Conservation (phyloP, 345 rosid genomes). For the Psidium guajava region DNA sequence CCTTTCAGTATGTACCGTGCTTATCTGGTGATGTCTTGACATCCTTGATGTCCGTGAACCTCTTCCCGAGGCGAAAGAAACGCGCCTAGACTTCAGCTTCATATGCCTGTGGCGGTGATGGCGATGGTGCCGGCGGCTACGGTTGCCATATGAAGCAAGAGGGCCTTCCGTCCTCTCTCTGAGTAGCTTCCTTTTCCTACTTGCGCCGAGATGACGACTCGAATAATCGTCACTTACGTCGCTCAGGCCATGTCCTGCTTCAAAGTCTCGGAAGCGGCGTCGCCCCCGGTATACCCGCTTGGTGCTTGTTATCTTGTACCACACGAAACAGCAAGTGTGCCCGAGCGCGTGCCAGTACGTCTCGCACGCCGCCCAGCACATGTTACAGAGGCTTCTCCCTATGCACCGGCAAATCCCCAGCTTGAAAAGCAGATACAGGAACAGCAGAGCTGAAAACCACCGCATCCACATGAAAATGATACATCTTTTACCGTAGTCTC, state of each 20-base stretch:
- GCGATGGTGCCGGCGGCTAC: background rate
- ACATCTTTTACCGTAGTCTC: background rate
- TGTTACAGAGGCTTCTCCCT: slow-evolving; percentile 52
- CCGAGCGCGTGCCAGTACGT: slow-evolving; percentile 41
- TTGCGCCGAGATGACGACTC: background rate
- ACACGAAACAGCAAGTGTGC: slow-evolving; percentile 33
- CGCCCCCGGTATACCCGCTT: slow-evolving; percentile 20
- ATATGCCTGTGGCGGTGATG: slow-evolving; percentile 8
- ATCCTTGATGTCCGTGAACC: slow-evolving; percentile 29
- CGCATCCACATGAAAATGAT: background rate
- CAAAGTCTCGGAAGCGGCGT: slow-evolving; percentile 25
- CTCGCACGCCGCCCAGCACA: slow-evolving; percentile 57
- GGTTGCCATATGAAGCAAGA: background rate
- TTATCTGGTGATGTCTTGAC: slow-evolving; percentile 14
- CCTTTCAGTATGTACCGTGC: background rate
- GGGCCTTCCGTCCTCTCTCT: background rate
- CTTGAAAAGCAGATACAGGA: slow-evolving; percentile 57
- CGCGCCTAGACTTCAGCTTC: slow-evolving; percentile 22
- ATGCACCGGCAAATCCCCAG: slow-evolving; percentile 69
- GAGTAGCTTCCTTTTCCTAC: slow-evolving; percentile 12
- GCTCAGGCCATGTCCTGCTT: slow-evolving; percentile 12
- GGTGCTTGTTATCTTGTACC: slow-evolving; percentile 33
- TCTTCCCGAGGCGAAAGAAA: slow-evolving; percentile 23
- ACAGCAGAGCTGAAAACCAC: slow-evolving; percentile 38
- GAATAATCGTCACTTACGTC: slow-evolving; percentile 12